Conservation (phyloP, 164 flowering plant species). For the Annona cherimola region DNA sequence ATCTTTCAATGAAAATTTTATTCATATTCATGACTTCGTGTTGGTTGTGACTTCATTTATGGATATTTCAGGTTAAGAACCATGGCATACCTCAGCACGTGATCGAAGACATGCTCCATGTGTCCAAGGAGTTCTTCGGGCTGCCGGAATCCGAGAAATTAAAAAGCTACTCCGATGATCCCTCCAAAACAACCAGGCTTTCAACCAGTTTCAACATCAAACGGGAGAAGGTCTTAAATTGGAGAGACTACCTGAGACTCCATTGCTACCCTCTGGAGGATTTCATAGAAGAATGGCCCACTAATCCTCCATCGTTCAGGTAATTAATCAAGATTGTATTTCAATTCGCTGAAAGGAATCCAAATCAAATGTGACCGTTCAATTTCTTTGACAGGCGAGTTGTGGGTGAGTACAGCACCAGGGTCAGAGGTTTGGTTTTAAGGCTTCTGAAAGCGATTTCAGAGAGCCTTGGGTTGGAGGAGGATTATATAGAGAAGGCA, state of each 20-base stretch:
- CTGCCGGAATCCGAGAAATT: slow-evolving; percentile 48
- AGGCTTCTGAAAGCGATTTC: slow-evolving; percentile 55
- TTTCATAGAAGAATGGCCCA: slow-evolving; percentile 46
- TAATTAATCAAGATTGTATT: neutral
- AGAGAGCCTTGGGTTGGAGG: slow-evolving; percentile 70
- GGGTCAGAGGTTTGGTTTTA: slow-evolving; percentile 51
- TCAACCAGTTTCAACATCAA: slow-evolving; percentile 59
- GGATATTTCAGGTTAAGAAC: slow-evolving; percentile 17
- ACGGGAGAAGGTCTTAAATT: slow-evolving; percentile 44
- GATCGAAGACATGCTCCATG: slow-evolving; percentile 28
- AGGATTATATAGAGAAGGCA: slow-evolving; percentile 35
- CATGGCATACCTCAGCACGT: slow-evolving; percentile 39
- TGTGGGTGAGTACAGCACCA: slow-evolving; percentile 44
- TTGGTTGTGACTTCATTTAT: neutral
- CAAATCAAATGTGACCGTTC: too few relatives aligned
- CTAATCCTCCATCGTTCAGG: slow-evolving; percentile 49
- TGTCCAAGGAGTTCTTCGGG: slow-evolving; percentile 42
- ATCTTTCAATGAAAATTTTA: too few relatives aligned
- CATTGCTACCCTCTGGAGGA: slow-evolving; percentile 58
- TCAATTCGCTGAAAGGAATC: neutral
- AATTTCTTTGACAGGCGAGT: slow-evolving; percentile 14
- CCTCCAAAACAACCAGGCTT: slow-evolving; percentile 37
- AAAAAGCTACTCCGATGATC: slow-evolving; percentile 49
- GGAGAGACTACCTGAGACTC: slow-evolving; percentile 63
- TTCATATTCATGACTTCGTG: too few relatives aligned